A percentile compares a stretch with the other conserved stretches of the same genome.
Conservation (phyloP, 2,329 filamentous ascomycete species). For the Cryphonectria japonica region DNA sequence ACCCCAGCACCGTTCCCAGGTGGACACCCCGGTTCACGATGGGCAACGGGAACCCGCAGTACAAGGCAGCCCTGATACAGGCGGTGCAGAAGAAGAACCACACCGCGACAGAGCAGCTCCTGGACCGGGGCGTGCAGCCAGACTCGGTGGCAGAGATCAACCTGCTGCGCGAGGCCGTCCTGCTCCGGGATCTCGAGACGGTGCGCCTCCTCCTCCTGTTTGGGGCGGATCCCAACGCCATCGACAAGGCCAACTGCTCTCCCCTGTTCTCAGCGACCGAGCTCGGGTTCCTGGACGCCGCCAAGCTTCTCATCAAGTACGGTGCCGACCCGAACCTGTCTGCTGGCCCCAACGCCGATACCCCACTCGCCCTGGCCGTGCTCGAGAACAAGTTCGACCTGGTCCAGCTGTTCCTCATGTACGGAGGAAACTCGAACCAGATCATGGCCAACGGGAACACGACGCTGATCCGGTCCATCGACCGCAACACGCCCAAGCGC, state of each 20-base stretch:
- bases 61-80: slow-evolving; percentile 53
- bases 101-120: slow-evolving; percentile 58
- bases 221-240: slow-evolving; percentile 58
- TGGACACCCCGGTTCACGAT: slow-evolving; percentile 52
- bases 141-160: slow-evolving; percentile 51
- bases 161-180: slow-evolving; percentile 57
- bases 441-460: slow-evolving; percentile 62
- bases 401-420: slow-evolving; percentile 62
- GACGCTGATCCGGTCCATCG: slow-evolving; percentile 62
- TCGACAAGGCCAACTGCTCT: slow-evolving; percentile 52
- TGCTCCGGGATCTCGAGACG: slow-evolving; percentile 55
- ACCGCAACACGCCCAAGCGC: slow-evolving; percentile 57
- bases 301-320: slow-evolving; percentile 65
- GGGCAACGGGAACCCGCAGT: slow-evolving; percentile 47
- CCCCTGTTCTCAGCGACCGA: slow-evolving; percentile 57
- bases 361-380: slow-evolving; percentile 57
- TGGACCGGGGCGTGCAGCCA: slow-evolving; percentile 60
- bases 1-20: slow-evolving; percentile 55
- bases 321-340: slow-evolving; percentile 46
- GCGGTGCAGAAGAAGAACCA: slow-evolving; percentile 62
- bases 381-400: slow-evolving; percentile 58
- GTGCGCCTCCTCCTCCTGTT: slow-evolving; percentile 60
- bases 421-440: slow-evolving; percentile 62
- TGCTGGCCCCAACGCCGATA: slow-evolving; percentile 54
- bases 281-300: slow-evolving; percentile 58